These are phyloP conservation scores for Candida awuae DNA, from an alignment of 805 yeast species.

Conservation along the genomic window DNA sequence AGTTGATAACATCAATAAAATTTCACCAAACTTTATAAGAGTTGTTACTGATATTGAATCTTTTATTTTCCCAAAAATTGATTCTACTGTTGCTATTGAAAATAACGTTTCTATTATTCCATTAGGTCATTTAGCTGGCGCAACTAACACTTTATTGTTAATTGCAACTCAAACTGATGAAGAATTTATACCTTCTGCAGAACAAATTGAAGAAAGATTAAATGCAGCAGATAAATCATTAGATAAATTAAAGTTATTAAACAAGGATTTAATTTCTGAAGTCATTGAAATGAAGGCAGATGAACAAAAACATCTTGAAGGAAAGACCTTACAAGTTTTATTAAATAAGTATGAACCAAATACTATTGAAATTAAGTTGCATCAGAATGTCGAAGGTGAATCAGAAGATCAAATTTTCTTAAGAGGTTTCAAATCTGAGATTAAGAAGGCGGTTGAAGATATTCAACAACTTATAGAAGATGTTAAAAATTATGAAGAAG, in stretches of 20 bases:
- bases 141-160: slow-evolving; percentile 42
- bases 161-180: slow-evolving; percentile 45
- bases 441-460: slow-evolving; percentile 43
- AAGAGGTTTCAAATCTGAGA: slow-evolving; percentile 64
- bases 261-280: slow-evolving; percentile 42
- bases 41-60: slow-evolving; percentile 58
- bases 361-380: slow-evolving; percentile 40
- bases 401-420: slow-evolving; percentile 49
- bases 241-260: slow-evolving; percentile 49
- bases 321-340: slow-evolving; percentile 43
- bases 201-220: slow-evolving; percentile 50
- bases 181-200: slow-evolving; percentile 66
- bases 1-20: slow-evolving; percentile 62
- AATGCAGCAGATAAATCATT: slow-evolving; percentile 47
- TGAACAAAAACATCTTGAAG: slow-evolving; percentile 53
- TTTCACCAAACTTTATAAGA: slow-evolving; percentile 58
- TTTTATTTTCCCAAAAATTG: slow-evolving; percentile 44
- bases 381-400: slow-evolving; percentile 32
- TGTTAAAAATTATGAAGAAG: slow-evolving; percentile 32
- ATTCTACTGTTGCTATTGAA: slow-evolving; percentile 35
- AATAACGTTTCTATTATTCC: slow-evolving; percentile 52
- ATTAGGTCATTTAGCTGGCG: slow-evolving; percentile 42
- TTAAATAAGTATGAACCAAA: slow-evolving; percentile 26
- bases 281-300: slow-evolving; percentile 43
- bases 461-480: slow-evolving; percentile 46